Evolutionary conservation across 768 basidiomycete species (phyloP).

Genomic region (Mycena albidolilacea): DNA sequence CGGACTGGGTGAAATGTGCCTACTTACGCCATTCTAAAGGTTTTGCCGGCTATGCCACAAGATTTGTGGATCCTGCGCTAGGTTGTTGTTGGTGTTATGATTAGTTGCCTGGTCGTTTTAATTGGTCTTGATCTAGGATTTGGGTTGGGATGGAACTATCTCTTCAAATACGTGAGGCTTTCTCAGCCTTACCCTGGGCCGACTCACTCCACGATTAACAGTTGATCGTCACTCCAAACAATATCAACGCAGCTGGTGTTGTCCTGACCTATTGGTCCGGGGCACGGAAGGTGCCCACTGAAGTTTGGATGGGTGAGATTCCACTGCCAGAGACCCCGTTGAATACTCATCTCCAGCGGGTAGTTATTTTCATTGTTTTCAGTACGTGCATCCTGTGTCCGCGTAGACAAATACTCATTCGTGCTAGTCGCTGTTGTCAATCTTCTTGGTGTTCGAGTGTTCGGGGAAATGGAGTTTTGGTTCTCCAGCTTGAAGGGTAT

Average conservation of each 20-base stretch:
- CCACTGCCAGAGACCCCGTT: background rate
- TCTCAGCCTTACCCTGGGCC: background rate
- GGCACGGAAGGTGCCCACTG: slow-evolving; percentile 55
- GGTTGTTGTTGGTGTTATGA: slow-evolving; percentile 55
- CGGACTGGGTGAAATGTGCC: no score
- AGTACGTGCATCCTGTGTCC: slow-evolving; percentile 31
- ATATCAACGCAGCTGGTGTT: slow-evolving; percentile 74
- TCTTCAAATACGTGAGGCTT: slow-evolving; percentile 65
- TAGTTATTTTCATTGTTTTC: slow-evolving; percentile 72
- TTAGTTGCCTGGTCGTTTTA: no score
- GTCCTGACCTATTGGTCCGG: slow-evolving; percentile 65
- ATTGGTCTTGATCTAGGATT: slow-evolving; percentile 51
- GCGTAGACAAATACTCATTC: slow-evolving; percentile 3
- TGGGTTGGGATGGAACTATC: slow-evolving; percentile 76
- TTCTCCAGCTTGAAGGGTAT: slow-evolving; percentile 77
- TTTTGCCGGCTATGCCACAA: slow-evolving; percentile 72
- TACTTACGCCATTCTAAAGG: slow-evolving; percentile 52
- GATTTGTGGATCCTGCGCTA: slow-evolving; percentile 77
- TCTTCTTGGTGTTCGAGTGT: slow-evolving; percentile 74
- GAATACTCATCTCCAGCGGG: background rate
- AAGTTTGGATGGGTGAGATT: slow-evolving; percentile 70
- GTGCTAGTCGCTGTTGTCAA: slow-evolving; percentile 67
- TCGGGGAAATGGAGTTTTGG: slow-evolving; percentile 85
- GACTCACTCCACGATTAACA: slow-evolving; percentile 45
- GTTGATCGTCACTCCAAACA: slow-evolving; percentile 76